Evolutionary conservation across 2,329 filamentous ascomycete genomes (phyloP).

Genomic region (Hypoxylon sp.): DNA sequence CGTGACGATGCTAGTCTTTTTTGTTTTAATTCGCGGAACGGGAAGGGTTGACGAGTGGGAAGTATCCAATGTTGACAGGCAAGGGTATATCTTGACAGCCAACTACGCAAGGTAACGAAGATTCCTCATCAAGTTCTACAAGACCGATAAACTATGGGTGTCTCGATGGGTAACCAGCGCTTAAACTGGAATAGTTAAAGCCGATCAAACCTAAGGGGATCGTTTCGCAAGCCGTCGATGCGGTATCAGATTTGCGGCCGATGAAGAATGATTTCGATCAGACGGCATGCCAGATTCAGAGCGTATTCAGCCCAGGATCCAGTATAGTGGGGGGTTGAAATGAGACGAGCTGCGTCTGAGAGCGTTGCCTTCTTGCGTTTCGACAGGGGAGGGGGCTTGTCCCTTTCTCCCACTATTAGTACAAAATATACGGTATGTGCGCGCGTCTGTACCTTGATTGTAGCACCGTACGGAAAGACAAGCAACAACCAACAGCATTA

Average conservation of each 20-base stretch:
- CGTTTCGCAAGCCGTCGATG: slow-evolving; percentile 61
- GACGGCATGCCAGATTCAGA: slow-evolving; percentile 44
- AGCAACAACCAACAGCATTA: slow-evolving; percentile 12
- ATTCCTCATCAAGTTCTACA: slow-evolving; percentile 37
- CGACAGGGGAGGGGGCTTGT: slow-evolving; percentile 54
- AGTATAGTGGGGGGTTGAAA: slow-evolving; percentile 50
- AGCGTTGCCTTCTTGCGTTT: slow-evolving; percentile 54
- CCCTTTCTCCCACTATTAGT: slow-evolving; percentile 27
- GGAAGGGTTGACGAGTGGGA: slow-evolving; percentile 32
- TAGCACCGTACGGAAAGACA: slow-evolving; percentile 4
- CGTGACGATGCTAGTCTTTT: slow-evolving; percentile 48
- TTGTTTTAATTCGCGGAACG: slow-evolving; percentile 34
- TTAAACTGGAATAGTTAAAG: slow-evolving; percentile 44
- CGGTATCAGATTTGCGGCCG: slow-evolving; percentile 58
- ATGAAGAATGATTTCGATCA: slow-evolving; percentile 47
- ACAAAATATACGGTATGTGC: slow-evolving; percentile 24
- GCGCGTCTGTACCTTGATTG: slow-evolving; percentile 29
- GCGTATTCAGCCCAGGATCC: slow-evolving; percentile 29
- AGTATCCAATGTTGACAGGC: slow-evolving; percentile 35
- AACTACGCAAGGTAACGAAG: slow-evolving; percentile 24
- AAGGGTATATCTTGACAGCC: slow-evolving; percentile 45
- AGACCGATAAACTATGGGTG: slow-evolving; percentile 34
- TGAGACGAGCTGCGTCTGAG: slow-evolving; percentile 64
- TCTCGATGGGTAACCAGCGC: slow-evolving; percentile 32
- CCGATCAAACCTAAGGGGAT: slow-evolving; percentile 63